phyloP scores from a whole-genome alignment of 441 rosid species.

The Pelargonium citronellum region DNA sequence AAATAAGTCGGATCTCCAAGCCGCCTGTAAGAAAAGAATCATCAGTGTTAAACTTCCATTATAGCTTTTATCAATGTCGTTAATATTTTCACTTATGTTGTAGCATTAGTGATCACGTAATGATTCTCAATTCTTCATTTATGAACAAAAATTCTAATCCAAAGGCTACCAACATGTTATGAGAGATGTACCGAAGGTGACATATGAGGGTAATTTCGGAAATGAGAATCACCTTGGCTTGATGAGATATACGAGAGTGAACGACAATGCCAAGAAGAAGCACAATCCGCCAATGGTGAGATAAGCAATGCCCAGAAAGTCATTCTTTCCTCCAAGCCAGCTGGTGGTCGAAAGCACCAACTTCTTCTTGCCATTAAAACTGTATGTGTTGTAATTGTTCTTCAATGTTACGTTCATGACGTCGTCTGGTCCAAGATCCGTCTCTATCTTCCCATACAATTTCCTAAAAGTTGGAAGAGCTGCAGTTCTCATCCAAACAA shows the following conservation, averaged over 20 bases:
- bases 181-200: neutral
- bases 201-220: neutral
- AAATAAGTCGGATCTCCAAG: constrained; percentile 42
- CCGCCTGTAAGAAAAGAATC: constrained; percentile 26
- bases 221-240: constrained; percentile 34
- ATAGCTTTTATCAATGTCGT: no score
- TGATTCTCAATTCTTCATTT: no score
- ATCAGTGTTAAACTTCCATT: neutral
- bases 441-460: constrained; percentile 43
- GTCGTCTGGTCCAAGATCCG: constrained; percentile 30
- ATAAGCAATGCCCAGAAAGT: constrained; percentile 42
- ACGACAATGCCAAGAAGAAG: constrained; percentile 37
- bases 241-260: constrained; percentile 37
- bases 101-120: no score
- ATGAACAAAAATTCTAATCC: no score
- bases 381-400: constrained; percentile 48
- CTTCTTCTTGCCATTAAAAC: constrained; percentile 41
- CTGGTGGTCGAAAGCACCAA: constrained; percentile 43
- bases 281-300: constrained; percentile 40
- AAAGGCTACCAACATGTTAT: no score
- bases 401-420: constrained; percentile 27
- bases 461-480: constrained; percentile 49
- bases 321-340: constrained; percentile 53
- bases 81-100: no score
- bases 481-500: constrained; percentile 54